phyloP scores from a whole-genome alignment of 306 rosid species.

The Gynostemma pentaphyllum region DNA sequence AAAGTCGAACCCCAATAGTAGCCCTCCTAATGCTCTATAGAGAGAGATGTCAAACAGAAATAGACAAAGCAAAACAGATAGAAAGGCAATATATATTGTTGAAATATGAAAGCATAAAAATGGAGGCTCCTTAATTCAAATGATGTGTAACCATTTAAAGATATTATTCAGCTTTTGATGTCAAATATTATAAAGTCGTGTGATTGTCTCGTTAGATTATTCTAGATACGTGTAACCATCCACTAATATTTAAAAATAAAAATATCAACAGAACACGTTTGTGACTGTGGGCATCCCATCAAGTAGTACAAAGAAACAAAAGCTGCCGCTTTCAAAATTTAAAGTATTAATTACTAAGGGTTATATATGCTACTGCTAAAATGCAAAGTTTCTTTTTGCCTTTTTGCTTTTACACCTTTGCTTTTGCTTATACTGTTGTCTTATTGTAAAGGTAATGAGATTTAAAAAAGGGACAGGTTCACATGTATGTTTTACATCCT shows the following conservation, averaged over 20 bases:
- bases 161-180: no score
- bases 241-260: no score
- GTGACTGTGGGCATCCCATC: background rate
- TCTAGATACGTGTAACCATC: no score
- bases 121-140: no score
- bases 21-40: background rate
- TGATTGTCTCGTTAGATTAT: no score
- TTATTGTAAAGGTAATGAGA: no score
- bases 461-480: background rate
- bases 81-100: background rate
- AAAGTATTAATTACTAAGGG: background rate
- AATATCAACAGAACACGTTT: no score
- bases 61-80: background rate
- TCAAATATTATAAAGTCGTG: no score
- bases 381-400: background rate
- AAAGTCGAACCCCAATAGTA: conserved; percentile 1
- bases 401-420: conserved; percentile 7
- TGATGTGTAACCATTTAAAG: no score
- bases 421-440: background rate
- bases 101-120: background rate
- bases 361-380: background rate
- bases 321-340: background rate
- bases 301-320: background rate
- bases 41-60: conserved; percentile 7
- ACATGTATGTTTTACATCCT: background rate